Evolutionary conservation across 805 yeast genomes (phyloP).

Genomic region (Hanseniaspora occidentalis): DNA sequence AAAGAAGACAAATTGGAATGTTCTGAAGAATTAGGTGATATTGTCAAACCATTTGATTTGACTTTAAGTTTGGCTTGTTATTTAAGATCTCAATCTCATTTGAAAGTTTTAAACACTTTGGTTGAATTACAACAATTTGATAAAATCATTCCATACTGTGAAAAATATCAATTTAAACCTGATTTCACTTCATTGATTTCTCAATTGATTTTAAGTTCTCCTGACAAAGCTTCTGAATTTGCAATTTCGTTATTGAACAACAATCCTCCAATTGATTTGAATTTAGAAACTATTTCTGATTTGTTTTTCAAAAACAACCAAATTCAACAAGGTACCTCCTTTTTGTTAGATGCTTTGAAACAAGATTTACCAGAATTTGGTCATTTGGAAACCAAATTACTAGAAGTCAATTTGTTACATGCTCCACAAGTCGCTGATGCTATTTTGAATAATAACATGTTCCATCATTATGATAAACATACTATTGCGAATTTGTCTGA

Average conservation of each 20-base stretch:
- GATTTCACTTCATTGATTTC: conserved; percentile 84
- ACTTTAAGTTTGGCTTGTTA: conserved; percentile 86
- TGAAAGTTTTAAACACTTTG: conserved; percentile 80
- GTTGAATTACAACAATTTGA: conserved; percentile 97
- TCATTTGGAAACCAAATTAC: conserved; percentile 84
- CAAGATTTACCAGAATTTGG: conserved; percentile 91
- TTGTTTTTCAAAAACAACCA: conserved; percentile 88
- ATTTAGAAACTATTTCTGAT: conserved; percentile 81
- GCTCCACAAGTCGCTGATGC: conserved; percentile 99
- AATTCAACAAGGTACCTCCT: conserved; percentile 96
- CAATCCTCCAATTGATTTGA: conserved; percentile 45
- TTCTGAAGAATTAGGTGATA: conserved; percentile 96
- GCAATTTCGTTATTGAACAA: conserved; percentile 71
- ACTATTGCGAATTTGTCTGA: conserved; percentile 88
- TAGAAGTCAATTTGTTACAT: conserved; percentile 83
- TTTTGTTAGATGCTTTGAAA: conserved; percentile 87
- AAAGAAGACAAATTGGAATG: conserved; percentile 87
- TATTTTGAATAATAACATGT: conserved; percentile 88
- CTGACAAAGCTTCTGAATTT: conserved; percentile 97
- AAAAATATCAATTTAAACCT: conserved; percentile 78
- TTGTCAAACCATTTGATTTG: conserved; percentile 78
- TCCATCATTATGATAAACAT: conserved; percentile 88
- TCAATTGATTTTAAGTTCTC: conserved; percentile 79
- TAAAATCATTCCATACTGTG: conserved; percentile 87
- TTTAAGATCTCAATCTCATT: conserved; percentile 66